Conservation (phyloP, 164 flowering plant species). For the Tinospora cordifolia region DNA sequence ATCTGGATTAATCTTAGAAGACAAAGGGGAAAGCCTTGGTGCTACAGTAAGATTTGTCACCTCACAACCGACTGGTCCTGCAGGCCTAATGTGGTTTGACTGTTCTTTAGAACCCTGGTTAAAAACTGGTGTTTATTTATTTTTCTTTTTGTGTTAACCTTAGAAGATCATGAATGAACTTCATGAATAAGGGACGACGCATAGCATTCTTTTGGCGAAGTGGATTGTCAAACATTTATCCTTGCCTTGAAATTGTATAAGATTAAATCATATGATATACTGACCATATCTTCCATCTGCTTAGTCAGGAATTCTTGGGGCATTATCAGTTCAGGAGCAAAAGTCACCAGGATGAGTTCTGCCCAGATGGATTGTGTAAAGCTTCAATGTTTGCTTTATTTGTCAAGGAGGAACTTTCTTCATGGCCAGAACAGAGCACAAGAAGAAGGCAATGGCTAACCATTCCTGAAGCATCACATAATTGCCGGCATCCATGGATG, state of each 20-base stretch:
- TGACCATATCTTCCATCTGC: background rate
- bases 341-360: conserved; percentile 53
- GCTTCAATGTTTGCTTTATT: conserved; percentile 58
- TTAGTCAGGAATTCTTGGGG: conserved; percentile 40
- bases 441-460: conserved; percentile 46
- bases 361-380: conserved; percentile 56
- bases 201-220: too few relatives aligned
- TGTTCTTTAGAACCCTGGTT: too few relatives aligned
- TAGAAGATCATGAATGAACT: too few relatives aligned
- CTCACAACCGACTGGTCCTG: too few relatives aligned
- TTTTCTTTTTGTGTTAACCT: too few relatives aligned
- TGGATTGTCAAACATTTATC: too few relatives aligned
- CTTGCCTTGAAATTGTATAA: background rate
- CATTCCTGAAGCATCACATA: conserved; percentile 39
- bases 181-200: too few relatives aligned
- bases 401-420: conserved; percentile 50
- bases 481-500: conserved; percentile 65
- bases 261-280: background rate
- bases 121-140: too few relatives aligned
- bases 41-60: too few relatives aligned
- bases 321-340: conserved; percentile 53
- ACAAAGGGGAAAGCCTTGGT: too few relatives aligned
- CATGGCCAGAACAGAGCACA: conserved; percentile 61
- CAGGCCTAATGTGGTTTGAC: too few relatives aligned
- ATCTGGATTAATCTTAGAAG: too few relatives aligned